A percentile compares a stretch with the other conserved stretches of the same genome.
These are phyloP conservation scores for Colletotrichum tamarilloi DNA, from an alignment of 2,329 filamentous ascomycete genomes.

Conservation along the genomic window DNA sequence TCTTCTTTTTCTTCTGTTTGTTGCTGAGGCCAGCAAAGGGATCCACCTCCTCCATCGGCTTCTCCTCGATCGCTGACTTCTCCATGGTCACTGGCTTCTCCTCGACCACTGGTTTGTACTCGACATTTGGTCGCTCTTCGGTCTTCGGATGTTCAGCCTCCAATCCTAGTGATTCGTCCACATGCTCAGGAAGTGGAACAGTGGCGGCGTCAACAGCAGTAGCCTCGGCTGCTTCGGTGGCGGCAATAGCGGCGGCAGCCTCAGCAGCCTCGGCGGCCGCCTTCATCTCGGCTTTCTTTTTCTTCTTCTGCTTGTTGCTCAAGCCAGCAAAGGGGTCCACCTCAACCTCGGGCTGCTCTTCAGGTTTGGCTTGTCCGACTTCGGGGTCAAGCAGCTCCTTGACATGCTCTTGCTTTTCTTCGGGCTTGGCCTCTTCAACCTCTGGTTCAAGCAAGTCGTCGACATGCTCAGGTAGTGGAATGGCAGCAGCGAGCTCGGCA, in stretches of 20 bases:
- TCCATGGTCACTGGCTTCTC: too few species aligned
- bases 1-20: conserved; percentile 31
- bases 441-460: background rate
- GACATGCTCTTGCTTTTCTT: too few species aligned
- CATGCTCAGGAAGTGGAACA: background rate
- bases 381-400: too few species aligned
- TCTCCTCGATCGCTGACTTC: too few species aligned
- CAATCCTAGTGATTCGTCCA: background rate
- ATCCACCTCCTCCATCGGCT: conserved; percentile 36
- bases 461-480: background rate
- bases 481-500: background rate
- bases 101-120: too few species aligned
- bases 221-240: too few species aligned
- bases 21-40: conserved; percentile 1
- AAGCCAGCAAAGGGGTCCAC: conserved; percentile 26
- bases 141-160: background rate
- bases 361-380: too few species aligned
- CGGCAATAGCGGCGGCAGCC: too few species aligned
- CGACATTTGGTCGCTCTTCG: background rate
- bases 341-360: conserved; percentile 31
- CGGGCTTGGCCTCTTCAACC: background rate
- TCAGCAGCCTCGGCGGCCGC: background rate
- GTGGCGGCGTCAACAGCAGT: too few species aligned
- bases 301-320: background rate
- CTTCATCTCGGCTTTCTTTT: background rate